Evolutionary conservation across 441 rosid genomes (phyloP), one percentile per base, ranked within the genome.

Genomic region (Gossypium schwendimanii): DNA sequence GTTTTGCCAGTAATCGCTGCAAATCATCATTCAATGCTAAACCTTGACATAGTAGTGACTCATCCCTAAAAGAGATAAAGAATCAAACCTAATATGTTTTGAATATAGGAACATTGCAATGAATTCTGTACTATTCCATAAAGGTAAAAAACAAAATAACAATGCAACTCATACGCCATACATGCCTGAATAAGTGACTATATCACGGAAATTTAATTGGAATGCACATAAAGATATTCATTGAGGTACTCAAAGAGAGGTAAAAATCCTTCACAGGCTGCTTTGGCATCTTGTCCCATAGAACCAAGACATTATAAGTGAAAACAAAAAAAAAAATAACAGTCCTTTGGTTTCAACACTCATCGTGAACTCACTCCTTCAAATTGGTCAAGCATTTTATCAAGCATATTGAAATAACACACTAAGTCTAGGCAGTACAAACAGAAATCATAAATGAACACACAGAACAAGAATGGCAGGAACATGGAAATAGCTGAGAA

Each of bases 11-110:
- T 67, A 93, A 77, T 52, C 94, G 96, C 80, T 96, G 97, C 93
- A 96, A 85, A 84, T 96, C 99, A 82, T 96, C 99, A 87, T 93
- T 96, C 75, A 91, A 73, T 26, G 94, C 85, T 77, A 96, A 84
- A 70, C 98, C 99, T 85, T 93, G 97, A 75, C 95, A 78, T 74
- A 96, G 84, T 72, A 96, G 86, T 33, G 93, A 89, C 78, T 96
- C 97, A 70, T 96, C 99, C 85, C 99, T 96, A 84, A 78, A 77
- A 75, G 6, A 55, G 18, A 73, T 8, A 61, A 21, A 69, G 15
- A 64, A 64, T 10, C n/a, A 53, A 4, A 11, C 12, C 2, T 63
- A 26, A 57, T 20, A 63, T 5, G 14, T 21, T 21, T 54, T 54
- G 50, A 41, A 23, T 24, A 6, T 11, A 33, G 15, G 18, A 67